Evolutionary conservation across 139 green algal species (phyloP).

Genomic region (Microglena sp.): DNA sequence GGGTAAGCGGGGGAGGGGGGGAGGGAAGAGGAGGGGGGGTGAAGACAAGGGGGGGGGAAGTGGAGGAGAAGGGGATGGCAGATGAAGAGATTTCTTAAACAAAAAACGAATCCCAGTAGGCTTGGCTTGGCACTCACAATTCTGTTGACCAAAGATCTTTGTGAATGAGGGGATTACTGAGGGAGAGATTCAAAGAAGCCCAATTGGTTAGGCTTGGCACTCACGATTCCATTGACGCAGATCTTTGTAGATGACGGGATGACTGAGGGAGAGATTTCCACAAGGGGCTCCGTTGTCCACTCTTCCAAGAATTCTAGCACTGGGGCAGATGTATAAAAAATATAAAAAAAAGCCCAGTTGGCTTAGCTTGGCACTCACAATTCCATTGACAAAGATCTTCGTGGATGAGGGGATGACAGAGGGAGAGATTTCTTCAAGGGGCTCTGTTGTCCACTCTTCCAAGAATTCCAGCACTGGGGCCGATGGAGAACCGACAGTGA

Average conservation of each 20-base stretch:
- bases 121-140: too few relatives aligned
- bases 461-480: slow-evolving; percentile 66
- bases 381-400: slow-evolving; percentile 38
- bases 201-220: too few relatives aligned
- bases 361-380: too few relatives aligned
- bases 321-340: slow-evolving; percentile 47
- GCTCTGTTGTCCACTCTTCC: slow-evolving; percentile 70
- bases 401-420: slow-evolving; percentile 4
- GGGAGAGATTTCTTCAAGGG: slow-evolving; percentile 67
- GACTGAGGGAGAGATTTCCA: slow-evolving; percentile 53
- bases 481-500: slow-evolving; percentile 62
- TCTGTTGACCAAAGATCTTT: slow-evolving; percentile 39
- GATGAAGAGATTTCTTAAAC: too few relatives aligned
- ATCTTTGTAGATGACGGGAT: slow-evolving; percentile 17
- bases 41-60: too few relatives aligned
- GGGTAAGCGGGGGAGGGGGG: too few relatives aligned
- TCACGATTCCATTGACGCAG: slow-evolving; percentile 38
- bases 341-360: slow-evolving; percentile 60
- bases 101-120: too few relatives aligned
- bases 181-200: slow-evolving; percentile 53
- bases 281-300: slow-evolving; percentile 69
- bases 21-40: too few relatives aligned
- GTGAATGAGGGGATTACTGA: slow-evolving; percentile 1
- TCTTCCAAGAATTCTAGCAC: slow-evolving; percentile 75
- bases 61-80: too few relatives aligned